Conservation (phyloP, 2,329 filamentous ascomycete genomes). For the Xylogone sp. region DNA sequence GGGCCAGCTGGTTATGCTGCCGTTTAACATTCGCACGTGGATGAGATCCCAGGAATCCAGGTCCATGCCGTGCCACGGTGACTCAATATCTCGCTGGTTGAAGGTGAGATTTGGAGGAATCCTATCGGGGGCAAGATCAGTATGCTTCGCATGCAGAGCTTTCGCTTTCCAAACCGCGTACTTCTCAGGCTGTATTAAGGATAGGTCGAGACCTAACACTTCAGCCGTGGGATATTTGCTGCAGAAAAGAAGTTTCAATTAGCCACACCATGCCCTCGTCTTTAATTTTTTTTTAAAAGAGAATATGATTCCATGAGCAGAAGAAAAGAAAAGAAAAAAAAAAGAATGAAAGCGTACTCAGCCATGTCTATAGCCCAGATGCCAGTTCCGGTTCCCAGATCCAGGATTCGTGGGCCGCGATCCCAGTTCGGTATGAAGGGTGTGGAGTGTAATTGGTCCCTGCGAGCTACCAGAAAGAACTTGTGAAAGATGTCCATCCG, state of each 20-base stretch:
- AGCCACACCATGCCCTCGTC: not conserved
- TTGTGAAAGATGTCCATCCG: slow-evolving; percentile 81
- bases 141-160: slow-evolving; percentile 16
- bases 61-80: slow-evolving; percentile 57
- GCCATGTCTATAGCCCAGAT: slow-evolving; percentile 90
- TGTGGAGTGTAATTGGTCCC: slow-evolving; percentile 40
- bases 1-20: slow-evolving; percentile 74
- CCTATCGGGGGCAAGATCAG: slow-evolving; percentile 38
- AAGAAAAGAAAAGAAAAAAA: not conserved
- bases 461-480: slow-evolving; percentile 63
- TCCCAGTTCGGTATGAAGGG: slow-evolving; percentile 25
- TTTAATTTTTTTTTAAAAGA: not conserved
- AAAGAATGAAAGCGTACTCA: slow-evolving; percentile 49
- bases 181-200: slow-evolving; percentile 56
- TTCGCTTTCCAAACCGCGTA: slow-evolving; percentile 27
- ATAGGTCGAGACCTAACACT: slow-evolving; percentile 58
- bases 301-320: too few species aligned
- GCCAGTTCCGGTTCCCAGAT: slow-evolving; percentile 81
- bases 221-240: slow-evolving; percentile 54
- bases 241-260: not conserved
- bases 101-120: slow-evolving; percentile 69
- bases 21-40: slow-evolving; percentile 74
- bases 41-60: slow-evolving; percentile 60
- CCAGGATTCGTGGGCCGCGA: slow-evolving; percentile 44
- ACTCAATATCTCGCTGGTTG: slow-evolving; percentile 72